Base-by-base conservation (phyloP, 371 early-diverging fungal species). In the Mortierella sp. region DNA sequence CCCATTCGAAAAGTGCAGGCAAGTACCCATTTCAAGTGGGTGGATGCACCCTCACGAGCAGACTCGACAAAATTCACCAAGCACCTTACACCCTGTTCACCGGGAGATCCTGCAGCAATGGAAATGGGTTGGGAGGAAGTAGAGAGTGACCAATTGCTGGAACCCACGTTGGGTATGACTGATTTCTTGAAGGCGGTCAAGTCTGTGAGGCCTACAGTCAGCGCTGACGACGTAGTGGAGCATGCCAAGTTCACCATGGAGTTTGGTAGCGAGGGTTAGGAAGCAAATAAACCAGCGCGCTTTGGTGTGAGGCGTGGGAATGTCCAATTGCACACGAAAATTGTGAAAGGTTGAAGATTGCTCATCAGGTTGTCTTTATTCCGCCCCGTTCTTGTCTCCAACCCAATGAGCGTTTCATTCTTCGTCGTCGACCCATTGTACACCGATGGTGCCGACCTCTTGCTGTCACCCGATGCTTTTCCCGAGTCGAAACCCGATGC, bases 1-100 rank as follows among this genome's bases (percentile, higher is more conserved):
- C 97, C 98, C 0, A 91, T 98, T 52, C 90, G 97, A 34, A 96
- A 95, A 80, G 96, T 98, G n/a, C 98, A 97, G 78, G 83, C 82
- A 56, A 95, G 97, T 14, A 97, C 96, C 23, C 97, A 97, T 67
- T 98, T 96, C 81, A 94, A 93, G 82, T 79, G 86, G 81, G 94
- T 95, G 65, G 80, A 82, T 28, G 91, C 90, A n/a, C 90, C 91
- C 14, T 80, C 82, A 61, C 82, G 90, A 2, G 74, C 78, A 1
- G 90, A 91, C 41, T 84, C 87, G 5, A 54, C 47, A 21, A 69
- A 79, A 41, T 84, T 74, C 6, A 83, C 67, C 49, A 60, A 79
- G 26, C 87, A 89, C 61, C 81, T 94, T 71, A 96, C 95, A 21
- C 98, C 98, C 13, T 98, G 98, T 71, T 96, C 96, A 23, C 96